Evolutionary conservation across 768 basidiomycete species (phyloP).

Genomic region (Mycena maculata): DNA sequence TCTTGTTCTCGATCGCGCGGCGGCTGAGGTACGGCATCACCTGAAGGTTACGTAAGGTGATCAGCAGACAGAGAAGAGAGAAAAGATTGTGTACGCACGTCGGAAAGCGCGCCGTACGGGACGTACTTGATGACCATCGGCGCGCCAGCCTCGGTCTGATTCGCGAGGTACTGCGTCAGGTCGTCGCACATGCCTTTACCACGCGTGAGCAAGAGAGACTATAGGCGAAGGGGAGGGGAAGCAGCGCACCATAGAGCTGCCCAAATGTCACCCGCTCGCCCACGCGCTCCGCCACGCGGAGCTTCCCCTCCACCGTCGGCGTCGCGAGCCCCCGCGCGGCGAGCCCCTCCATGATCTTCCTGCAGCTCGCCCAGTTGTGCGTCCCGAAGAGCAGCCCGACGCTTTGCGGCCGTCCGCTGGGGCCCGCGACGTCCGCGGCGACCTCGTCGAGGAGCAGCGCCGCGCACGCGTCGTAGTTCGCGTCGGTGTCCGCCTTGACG

Average conservation of each 20-base stretch:
- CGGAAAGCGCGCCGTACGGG: slow-evolving; percentile 84
- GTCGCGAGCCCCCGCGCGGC: too few relatives aligned
- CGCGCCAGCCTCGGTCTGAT: slow-evolving; percentile 59
- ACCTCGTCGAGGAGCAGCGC: slow-evolving; percentile 63
- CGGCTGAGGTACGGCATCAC: slow-evolving; percentile 93
- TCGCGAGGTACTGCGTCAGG: slow-evolving; percentile 77
- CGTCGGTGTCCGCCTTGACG: slow-evolving; percentile 78
- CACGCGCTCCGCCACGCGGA: slow-evolving; percentile 42
- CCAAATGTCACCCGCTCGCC: slow-evolving; percentile 76
- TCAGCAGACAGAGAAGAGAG: too few relatives aligned
- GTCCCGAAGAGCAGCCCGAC: slow-evolving; percentile 88
- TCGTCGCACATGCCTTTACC: slow-evolving; percentile 87
- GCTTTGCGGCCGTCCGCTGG: slow-evolving; percentile 36
- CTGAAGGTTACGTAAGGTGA: slow-evolving; percentile 49
- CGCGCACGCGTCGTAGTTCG: slow-evolving; percentile 74
- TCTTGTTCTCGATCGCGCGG: slow-evolving; percentile 94
- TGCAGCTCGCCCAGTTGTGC: slow-evolving; percentile 82
- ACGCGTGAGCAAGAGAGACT: too few relatives aligned
- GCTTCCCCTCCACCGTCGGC: too few relatives aligned
- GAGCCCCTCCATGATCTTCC: slow-evolving; percentile 70
- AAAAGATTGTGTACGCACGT: too few relatives aligned
- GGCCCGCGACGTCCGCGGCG: slow-evolving; percentile 59
- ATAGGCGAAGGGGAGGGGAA: too few relatives aligned
- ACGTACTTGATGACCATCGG: slow-evolving; percentile 88
- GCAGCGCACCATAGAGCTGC: slow-evolving; percentile 90